Percentiles rank a stretch among this genome's conserved stretches.
phyloP scores from a whole-genome alignment of 1,284 basidiomycete species.

The Caloboletus firmus region DNA sequence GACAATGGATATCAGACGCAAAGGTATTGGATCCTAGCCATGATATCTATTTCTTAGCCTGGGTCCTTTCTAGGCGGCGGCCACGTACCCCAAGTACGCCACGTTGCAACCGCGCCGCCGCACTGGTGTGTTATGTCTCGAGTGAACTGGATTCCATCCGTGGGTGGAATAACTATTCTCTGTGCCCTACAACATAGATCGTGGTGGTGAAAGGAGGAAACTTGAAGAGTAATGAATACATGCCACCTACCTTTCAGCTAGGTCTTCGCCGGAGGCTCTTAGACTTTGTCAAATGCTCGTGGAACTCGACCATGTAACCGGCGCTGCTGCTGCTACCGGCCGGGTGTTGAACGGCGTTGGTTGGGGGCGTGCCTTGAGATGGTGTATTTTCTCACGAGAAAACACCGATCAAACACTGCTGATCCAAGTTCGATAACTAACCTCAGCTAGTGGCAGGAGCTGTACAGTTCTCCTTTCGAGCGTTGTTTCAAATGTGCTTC shows the following conservation, averaged over 20 bases:
- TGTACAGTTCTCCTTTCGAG: too few relatives aligned
- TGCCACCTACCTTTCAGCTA: not conserved
- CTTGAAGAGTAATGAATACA: too few relatives aligned
- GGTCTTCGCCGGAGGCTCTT: not conserved
- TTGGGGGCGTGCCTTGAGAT: too few relatives aligned
- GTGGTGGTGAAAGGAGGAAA: too few relatives aligned
- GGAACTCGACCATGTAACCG: not conserved
- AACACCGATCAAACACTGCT: not conserved
- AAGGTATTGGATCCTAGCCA: not conserved
- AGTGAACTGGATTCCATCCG: not conserved
- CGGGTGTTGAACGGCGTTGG: too few relatives aligned
- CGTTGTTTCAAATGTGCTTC: too few relatives aligned
- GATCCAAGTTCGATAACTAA: not conserved
- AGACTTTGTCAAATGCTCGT: not conserved
- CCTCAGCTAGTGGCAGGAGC: too few relatives aligned
- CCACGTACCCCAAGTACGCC: not conserved
- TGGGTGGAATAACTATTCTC: not conserved
- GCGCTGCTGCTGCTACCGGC: too few relatives aligned
- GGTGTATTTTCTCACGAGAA: not conserved
- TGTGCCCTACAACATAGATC: not conserved
- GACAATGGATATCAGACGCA: conserved; percentile 1
- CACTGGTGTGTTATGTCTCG: not conserved
- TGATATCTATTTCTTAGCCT: not conserved
- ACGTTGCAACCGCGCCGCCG: not conserved
- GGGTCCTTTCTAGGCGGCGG: not conserved